Base-by-base conservation (phyloP, 257 asterid species). In the Rubia yunnanensis region DNA sequence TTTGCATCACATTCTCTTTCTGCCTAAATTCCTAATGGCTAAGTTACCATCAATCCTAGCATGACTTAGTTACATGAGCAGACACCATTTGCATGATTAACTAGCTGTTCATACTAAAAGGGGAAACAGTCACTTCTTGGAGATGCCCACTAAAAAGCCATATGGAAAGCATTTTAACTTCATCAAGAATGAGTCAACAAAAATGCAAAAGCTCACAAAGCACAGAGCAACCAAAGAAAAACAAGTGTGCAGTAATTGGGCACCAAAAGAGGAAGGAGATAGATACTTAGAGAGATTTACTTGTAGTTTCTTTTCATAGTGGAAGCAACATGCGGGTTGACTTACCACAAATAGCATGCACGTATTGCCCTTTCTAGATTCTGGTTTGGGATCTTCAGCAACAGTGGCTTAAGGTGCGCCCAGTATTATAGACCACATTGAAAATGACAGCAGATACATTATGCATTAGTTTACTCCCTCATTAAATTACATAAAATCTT, bases 241-340 rank as follows among this genome's bases (percentile, higher is more conserved):
- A 60, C 64, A 32, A 60, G 64, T 60, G 64, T 60, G 64, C 48
- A 60, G 22, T 34, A 32, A n/a, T 32, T 32, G 48, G 64, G 28
- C 64, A 59, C 36, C 64, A 32, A 60, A 34, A 32, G 57, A n/a
- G 27, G 57, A 39, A 31, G 39, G 64, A 32, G 38, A 18, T 2
- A 41, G 38, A 22, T 13, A 64, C 14, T 50, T 7, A 27, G 28
- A 20, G 27, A 64, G 41, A 64, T 64, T 44, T 44, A 41, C 57
- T 11, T 17, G 27, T 24, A 3, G 68, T 23, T 39, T 44, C 56
- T 64, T 64, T 49, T 46, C 27, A 8, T 44, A 27, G 68, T 64
- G 41, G 68, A 28, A 64, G 26, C 28, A 63, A 63, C 49, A 44
- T 27, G 67, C 44, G 24, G 57, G 18, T 3, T 22, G 26, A 28